Conservation (phyloP, 2,329 filamentous ascomycete species). For the Incumbomyces delicatus region DNA sequence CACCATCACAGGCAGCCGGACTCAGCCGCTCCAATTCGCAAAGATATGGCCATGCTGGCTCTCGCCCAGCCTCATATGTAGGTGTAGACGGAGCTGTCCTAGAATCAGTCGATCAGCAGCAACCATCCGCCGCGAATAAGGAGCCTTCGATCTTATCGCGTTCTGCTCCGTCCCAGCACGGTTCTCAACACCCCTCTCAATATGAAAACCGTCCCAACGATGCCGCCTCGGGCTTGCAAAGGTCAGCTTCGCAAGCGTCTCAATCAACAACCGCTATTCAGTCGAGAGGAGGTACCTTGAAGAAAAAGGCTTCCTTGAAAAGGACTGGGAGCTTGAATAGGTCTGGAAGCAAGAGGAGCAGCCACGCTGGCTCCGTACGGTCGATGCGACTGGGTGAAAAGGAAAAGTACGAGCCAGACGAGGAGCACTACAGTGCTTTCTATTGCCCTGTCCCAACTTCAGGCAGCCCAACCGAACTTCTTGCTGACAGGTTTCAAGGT, state of each 20-base stretch:
- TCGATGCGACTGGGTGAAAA: conserved; percentile 65
- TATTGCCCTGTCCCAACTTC: conserved; percentile 80
- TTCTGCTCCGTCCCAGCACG: conserved; percentile 29
- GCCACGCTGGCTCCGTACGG: conserved; percentile 75
- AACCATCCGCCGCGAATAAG: conserved; percentile 22
- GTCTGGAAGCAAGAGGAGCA: conserved; percentile 68
- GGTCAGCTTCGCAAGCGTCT: conserved; percentile 34
- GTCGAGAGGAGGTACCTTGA: conserved; percentile 61
- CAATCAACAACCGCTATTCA: conserved; percentile 31
- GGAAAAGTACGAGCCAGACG: conserved; percentile 48
- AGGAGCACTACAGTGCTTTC: conserved; percentile 73
- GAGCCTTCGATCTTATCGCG: conserved; percentile 27
- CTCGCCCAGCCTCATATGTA: conserved; percentile 33
- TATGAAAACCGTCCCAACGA: not conserved
- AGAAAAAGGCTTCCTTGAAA: conserved; percentile 75
- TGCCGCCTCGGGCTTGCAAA: conserved; percentile 24
- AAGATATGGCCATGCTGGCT: conserved; percentile 11
- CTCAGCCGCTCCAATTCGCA: conserved; percentile 9
- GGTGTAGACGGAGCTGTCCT: conserved; percentile 24
- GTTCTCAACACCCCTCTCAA: conserved; percentile 16
- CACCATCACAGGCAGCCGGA: not conserved
- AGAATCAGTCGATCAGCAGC: conserved; percentile 27
- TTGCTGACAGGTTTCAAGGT: conserved; percentile 86
- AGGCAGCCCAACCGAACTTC: conserved; percentile 75
- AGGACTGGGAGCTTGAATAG: conserved; percentile 65